Conservation (phyloP, 1,139 yeast genomes). For the Pichia kudriavzevii region DNA sequence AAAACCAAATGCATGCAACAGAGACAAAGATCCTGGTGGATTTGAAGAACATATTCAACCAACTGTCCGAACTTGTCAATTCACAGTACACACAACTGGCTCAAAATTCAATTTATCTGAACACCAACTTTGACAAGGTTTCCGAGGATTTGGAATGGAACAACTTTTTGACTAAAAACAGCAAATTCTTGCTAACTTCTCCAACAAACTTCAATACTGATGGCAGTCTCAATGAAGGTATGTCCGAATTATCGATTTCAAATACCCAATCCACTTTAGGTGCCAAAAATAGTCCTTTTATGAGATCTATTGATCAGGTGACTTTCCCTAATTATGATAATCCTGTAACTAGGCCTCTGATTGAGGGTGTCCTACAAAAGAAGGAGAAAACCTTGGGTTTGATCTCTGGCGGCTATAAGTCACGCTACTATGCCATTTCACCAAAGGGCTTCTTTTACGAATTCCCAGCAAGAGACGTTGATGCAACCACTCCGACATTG, state of each 20-base stretch:
- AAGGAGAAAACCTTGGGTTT: conserved; percentile 36
- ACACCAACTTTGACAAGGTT: conserved; percentile 29
- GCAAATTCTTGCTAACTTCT: conserved; percentile 9
- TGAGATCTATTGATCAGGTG: conserved; percentile 32
- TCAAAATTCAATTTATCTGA: conserved; percentile 27
- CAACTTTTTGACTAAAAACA: conserved; percentile 30
- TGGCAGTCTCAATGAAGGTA: neutral
- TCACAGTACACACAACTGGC: conserved; percentile 26
- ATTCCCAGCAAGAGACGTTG: conserved; percentile 37
- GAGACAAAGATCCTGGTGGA: conserved; percentile 38
- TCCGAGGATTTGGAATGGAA: conserved; percentile 38
- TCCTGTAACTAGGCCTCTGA: conserved; percentile 34
- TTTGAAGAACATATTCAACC: conserved; percentile 33
- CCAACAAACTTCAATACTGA: conserved; percentile 25
- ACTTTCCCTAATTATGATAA: conserved; percentile 34
- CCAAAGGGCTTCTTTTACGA: conserved; percentile 38
- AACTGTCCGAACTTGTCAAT: conserved; percentile 27
- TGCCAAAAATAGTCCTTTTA: conserved; percentile 24
- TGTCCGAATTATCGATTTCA: conserved; percentile 4
- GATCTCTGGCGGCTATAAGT: conserved; percentile 32
- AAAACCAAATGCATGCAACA: conserved; percentile 33
- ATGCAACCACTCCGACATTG: conserved; percentile 35
- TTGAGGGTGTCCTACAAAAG: conserved; percentile 39
- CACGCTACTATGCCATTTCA: conserved; percentile 41
- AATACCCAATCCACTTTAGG: conserved; percentile 9